Evolutionary conservation across 768 basidiomycete species (phyloP), one percentile per base, ranked within the genome.

Genomic region (Scleroderma bovista): DNA sequence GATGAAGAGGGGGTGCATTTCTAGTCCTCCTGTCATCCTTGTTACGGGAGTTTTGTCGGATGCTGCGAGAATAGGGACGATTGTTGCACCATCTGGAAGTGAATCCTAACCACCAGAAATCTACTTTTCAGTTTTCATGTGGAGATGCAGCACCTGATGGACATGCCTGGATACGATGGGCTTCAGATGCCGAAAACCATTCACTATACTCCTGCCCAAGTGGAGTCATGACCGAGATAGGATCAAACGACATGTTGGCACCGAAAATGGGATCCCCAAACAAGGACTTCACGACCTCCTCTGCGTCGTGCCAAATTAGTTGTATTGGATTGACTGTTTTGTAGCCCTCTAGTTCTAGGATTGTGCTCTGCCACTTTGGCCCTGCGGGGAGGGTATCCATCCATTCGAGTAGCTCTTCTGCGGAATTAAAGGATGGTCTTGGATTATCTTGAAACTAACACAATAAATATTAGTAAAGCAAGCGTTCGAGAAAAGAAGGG

Each of bases 41-140:
- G 67, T 63, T 10, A 71, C 60, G 34, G 58, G 58, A 12, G 69
- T 69, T 48, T 71, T 71, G 50, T 71, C 66, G 0, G 65, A 65
- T 6, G 64, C 62, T 12, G 33, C 10, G 5, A 46, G 12, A 8
- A 46, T 46, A 3, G 32, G 44, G 11, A 46, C 9, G 1, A 46
- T 46, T 12, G n/a, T 46, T 13, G 44, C 32, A 2, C 44, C 44
- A 2, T 31, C 6, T 6, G 44, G 44, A 31, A 46, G 44, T 7
- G 34, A 36, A 36, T 36, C 34, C 34, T 36, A n/a, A n/a, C n/a
- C n/a, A 13, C 6, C 13, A 36, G 34, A 36, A 13, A 17, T 10
- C 34, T 17, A 36, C 15, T 36, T 13, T 36, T 36, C 13, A 17
- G 13, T 36, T 13, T n/a, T 13, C 34, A 15, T 15, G 34, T 36